phyloP scores from a whole-genome alignment of 768 basidiomycete genomes.

The Exidia glandulosa region DNA sequence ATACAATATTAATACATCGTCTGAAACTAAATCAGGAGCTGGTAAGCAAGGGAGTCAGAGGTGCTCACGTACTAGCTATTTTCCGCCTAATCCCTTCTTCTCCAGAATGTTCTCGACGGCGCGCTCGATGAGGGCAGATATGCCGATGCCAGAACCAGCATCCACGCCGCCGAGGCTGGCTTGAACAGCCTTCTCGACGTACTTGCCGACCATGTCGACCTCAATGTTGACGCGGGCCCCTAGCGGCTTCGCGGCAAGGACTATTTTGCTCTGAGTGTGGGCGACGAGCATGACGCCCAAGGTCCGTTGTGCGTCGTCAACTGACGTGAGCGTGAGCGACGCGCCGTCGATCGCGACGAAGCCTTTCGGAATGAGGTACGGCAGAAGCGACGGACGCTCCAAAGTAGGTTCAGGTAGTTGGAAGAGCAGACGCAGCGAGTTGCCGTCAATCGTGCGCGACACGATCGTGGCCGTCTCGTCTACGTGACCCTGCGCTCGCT shows the following conservation, averaged over 20 bases:
- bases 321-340: constrained; percentile 80
- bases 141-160: constrained; percentile 8
- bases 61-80: neutral
- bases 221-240: constrained; percentile 90
- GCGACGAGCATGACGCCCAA: constrained; percentile 94
- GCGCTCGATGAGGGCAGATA: constrained; percentile 14
- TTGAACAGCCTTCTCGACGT: constrained; percentile 72
- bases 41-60: neutral
- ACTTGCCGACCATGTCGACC: constrained; percentile 91
- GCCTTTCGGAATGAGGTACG: constrained; percentile 86
- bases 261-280: constrained; percentile 85
- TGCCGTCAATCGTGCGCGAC: constrained; percentile 60
- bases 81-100: neutral
- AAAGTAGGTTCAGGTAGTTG: constrained; percentile 52
- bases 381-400: constrained; percentile 51
- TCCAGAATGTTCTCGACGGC: constrained; percentile 11
- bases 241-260: constrained; percentile 58
- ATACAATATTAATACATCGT: too few relatives aligned
- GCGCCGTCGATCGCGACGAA: constrained; percentile 92
- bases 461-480: constrained; percentile 78
- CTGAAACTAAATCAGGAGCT: too few relatives aligned
- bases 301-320: constrained; percentile 46
- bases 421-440: constrained; percentile 80
- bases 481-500: constrained; percentile 69
- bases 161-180: constrained; percentile 45